Conservation (phyloP, 129 eudicot genomes). For the Dittrichia graveolens region DNA sequence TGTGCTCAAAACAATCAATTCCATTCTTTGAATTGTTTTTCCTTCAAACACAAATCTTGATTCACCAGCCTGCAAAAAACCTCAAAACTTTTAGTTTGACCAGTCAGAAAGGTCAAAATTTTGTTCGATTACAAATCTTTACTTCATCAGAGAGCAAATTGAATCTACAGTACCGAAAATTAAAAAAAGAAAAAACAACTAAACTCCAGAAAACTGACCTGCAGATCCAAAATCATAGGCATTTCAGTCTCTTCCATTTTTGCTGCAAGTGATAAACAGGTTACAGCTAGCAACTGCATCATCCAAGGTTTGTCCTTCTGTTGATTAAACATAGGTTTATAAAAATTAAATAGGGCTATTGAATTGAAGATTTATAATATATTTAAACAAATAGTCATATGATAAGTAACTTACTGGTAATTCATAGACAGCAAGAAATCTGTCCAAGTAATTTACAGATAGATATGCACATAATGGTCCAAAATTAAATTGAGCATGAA, state of each 20-base stretch:
- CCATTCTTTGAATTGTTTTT: slow-evolving; percentile 73
- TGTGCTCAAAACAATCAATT: slow-evolving; percentile 64
- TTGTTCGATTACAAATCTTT: neutral
- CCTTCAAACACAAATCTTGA: slow-evolving; percentile 63
- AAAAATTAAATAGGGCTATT: neutral
- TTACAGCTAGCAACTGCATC: slow-evolving; percentile 72
- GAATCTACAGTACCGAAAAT: neutral
- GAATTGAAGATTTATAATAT: neutral
- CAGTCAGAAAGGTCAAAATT: neutral
- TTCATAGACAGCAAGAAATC: slow-evolving; percentile 70
- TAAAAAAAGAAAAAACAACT: neutral
- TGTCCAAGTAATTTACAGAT: slow-evolving; percentile 62
- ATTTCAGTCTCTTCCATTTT: slow-evolving; percentile 73
- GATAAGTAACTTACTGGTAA: slow-evolving; percentile 55
- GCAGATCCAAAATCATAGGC: slow-evolving; percentile 58
- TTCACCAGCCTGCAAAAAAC: slow-evolving; percentile 43
- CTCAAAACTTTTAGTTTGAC: slow-evolving; percentile 17
- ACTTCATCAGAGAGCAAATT: neutral
- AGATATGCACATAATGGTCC: slow-evolving; percentile 65
- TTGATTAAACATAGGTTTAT: slow-evolving; percentile 5
- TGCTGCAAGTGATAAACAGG: slow-evolving; percentile 63
- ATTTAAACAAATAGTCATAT: neutral
- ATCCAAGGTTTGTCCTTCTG: slow-evolving; percentile 66
- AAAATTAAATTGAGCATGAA: slow-evolving; percentile 53
- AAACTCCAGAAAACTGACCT: slow-evolving; percentile 37